A percentile compares a stretch with the other conserved stretches of the same genome.
phyloP scores from a whole-genome alignment of 345 rosid genomes.

The Syzygium jambos region DNA sequence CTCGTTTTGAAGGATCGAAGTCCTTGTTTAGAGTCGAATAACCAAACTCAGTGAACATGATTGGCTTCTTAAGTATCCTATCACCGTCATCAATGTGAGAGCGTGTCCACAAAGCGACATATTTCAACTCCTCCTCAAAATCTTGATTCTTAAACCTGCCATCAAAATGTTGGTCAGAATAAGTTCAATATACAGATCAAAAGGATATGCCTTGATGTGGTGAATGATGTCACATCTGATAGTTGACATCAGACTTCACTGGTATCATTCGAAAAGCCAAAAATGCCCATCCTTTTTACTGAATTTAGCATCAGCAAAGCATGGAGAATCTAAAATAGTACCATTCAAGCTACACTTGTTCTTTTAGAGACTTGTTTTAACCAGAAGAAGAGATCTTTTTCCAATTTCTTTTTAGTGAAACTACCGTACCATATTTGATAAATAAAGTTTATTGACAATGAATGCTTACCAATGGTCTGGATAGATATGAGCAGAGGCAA shows the following conservation, averaged over 20 bases:
- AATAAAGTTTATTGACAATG: neutral
- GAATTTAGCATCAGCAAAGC: neutral
- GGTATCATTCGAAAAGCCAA: neutral
- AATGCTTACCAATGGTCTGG: slow-evolving; percentile 87
- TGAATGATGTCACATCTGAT: neutral
- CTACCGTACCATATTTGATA: neutral
- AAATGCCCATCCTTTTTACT: neutral
- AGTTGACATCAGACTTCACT: neutral
- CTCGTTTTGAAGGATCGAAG: slow-evolving; percentile 61
- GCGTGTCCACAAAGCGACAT: slow-evolving; percentile 62
- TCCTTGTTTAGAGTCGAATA: slow-evolving; percentile 71
- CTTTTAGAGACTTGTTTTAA: neutral
- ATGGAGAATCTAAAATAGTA: neutral
- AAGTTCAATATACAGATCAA: neutral
- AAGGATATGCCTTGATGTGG: neutral
- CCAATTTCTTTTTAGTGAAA: neutral
- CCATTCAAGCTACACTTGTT: neutral
- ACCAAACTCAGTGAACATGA: slow-evolving; percentile 81
- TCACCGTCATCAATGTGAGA: slow-evolving; percentile 95
- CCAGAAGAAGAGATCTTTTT: neutral
- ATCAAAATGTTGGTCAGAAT: neutral
- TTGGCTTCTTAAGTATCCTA: slow-evolving; percentile 60
- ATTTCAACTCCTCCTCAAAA: slow-evolving; percentile 68
- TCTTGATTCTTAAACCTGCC: slow-evolving; percentile 54
- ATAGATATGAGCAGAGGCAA: slow-evolving; percentile 91